A percentile compares a stretch with the other conserved stretches of the same genome.
Conservation (phyloP, 768 basidiomycete species). For the Rhodotorula graminis region DNA sequence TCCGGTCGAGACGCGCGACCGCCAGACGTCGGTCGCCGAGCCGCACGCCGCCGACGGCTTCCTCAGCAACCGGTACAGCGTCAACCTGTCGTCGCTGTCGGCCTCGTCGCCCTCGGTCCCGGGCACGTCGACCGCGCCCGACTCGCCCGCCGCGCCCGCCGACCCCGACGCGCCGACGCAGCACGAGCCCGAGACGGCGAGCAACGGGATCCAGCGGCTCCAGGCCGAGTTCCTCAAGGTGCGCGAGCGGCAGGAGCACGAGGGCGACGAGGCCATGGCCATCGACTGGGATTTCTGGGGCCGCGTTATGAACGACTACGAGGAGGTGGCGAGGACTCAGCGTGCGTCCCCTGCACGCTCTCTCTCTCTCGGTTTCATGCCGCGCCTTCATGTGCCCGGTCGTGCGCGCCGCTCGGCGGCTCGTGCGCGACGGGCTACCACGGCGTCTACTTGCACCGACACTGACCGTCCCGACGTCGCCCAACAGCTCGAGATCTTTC, state of each 20-base stretch:
- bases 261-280: constrained; percentile 1
- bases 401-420: accelerated
- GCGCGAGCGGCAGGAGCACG: background rate
- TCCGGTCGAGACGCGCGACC: background rate
- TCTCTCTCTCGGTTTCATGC: background rate
- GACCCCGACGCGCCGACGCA: background rate
- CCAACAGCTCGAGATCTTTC: constrained; percentile 64
- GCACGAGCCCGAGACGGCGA: background rate
- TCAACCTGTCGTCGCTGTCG: background rate
- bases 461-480: background rate
- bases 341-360: constrained; percentile 12
- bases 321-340: constrained; percentile 61
- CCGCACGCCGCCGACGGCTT: constrained; percentile 21
- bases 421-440: background rate
- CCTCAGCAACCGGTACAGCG: constrained; percentile 8
- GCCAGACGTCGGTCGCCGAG: background rate
- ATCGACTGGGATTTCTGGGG: constrained; percentile 75
- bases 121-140: too few species aligned
- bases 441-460: too few species aligned
- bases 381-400: background rate
- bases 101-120: too few species aligned
- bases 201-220: background rate
- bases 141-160: background rate
- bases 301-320: constrained; percentile 82
- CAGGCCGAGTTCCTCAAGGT: constrained; percentile 3